Percentiles rank a stretch among this genome's conserved stretches.
Evolutionary conservation across 495 filamentous ascomycete genomes (phyloP).

Genomic region (Rhizodiscina lignyota): DNA sequence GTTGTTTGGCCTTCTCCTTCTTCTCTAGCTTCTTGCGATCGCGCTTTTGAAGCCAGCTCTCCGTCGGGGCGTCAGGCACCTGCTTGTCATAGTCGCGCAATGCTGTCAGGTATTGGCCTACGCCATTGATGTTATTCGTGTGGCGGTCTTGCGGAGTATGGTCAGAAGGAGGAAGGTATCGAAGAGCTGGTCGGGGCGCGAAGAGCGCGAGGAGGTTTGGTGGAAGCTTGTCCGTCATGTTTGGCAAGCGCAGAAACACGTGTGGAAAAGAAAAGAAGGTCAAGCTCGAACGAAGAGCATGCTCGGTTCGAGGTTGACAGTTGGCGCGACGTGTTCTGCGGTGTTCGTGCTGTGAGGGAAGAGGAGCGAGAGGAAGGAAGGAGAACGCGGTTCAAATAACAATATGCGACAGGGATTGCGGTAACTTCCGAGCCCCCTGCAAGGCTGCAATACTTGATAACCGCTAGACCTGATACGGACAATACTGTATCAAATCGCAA

Average conservation of each 20-base stretch:
- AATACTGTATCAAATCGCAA: too few species aligned
- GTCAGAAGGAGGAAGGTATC: constrained; percentile 74
- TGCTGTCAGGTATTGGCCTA: constrained; percentile 56
- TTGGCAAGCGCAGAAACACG: constrained; percentile 1
- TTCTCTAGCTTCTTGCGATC: constrained; percentile 69
- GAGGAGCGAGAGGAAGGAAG: too few species aligned
- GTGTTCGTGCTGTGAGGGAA: too few species aligned
- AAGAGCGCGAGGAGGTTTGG: constrained; percentile 87
- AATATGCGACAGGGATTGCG: too few species aligned
- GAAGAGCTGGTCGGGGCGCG: constrained; percentile 77
- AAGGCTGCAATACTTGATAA: too few species aligned
- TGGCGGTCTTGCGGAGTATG: constrained; percentile 67
- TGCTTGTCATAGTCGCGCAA: constrained; percentile 54
- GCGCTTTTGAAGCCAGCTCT: constrained; percentile 79
- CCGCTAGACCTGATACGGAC: too few species aligned
- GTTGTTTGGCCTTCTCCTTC: constrained; percentile 42
- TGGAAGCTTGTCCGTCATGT: constrained; percentile 90
- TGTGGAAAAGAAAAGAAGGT: neutral
- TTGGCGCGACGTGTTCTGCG: too few species aligned
- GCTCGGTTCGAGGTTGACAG: too few species aligned
- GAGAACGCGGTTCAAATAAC: too few species aligned
- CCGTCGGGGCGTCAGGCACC: constrained; percentile 64
- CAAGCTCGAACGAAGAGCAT: too few species aligned
- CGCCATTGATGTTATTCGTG: constrained; percentile 50
- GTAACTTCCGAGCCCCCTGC: too few species aligned